Conservation (phyloP, 2,329 filamentous ascomycete species). For the Talaromyces sp. region DNA sequence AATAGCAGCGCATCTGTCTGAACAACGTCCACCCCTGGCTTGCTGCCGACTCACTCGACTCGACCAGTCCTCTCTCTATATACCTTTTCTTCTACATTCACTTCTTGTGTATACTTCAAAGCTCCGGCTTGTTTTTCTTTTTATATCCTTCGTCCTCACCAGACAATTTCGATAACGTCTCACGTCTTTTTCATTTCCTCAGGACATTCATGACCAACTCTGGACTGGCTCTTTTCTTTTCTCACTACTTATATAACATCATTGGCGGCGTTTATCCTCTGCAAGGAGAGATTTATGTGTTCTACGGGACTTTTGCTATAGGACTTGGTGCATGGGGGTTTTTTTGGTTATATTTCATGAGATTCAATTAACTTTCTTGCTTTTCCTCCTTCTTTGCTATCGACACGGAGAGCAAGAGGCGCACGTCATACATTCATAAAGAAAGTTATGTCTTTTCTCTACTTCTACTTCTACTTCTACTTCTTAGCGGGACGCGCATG, state of each 20-base stretch:
- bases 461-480: background rate
- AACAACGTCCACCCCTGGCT: background rate
- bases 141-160: background rate
- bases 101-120: constrained; percentile 2
- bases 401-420: background rate
- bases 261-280: background rate
- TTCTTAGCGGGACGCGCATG: background rate
- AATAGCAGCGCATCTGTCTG: background rate
- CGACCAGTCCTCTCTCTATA: background rate
- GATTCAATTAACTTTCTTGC: background rate
- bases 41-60: background rate
- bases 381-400: background rate
- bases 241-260: background rate
- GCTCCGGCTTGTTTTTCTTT: background rate
- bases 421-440: background rate
- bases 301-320: background rate
- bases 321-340: background rate
- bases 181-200: background rate
- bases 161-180: constrained; percentile 1
- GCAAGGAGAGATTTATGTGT: background rate
- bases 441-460: background rate
- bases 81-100: background rate
- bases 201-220: background rate
- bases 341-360: background rate
- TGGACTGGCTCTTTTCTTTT: background rate